Evolutionary conservation across 73 alveolate genomes (phyloP), one percentile per base, ranked within the genome.

Genomic region (Symbiodinium natans): DNA sequence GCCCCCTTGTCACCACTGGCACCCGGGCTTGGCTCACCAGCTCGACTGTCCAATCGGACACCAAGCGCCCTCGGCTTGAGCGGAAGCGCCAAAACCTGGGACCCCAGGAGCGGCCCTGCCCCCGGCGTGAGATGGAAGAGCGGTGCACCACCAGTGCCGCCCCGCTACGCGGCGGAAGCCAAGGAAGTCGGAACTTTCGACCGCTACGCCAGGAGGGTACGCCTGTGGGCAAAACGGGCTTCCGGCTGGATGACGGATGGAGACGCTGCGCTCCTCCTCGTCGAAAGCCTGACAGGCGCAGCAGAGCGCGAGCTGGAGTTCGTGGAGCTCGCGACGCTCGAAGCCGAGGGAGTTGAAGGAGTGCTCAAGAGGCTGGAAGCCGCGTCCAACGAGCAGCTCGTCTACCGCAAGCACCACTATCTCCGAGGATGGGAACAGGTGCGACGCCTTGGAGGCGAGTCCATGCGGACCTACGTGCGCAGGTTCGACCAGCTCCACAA

Each of bases 381-480:
- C 33, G 80, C 93, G 0, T 13, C 52, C 80, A 46, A 41, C 39
- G 80, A 84, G 75, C 34, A 41, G 80, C 43, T 46, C 41, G 80
- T 84, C 38, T 84, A 84, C 36, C 93, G 38, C 80, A 84, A 84
- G 63, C 25, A 74, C 9, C 25, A 31, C 31, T 84, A 29, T 80
- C 80, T 84, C 13, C 54, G 33, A 0, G 80, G 34, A 48, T 84
- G 46, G 34, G 93, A 84, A 5, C 8, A 1, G 2, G 0, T 84
- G 34, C n/a, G 93, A 10, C 25, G 93, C 27, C 13, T 5, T 1
- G 0, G 31, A 0, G 80, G 80, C 54, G 80, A 84, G 36, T 42
- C 93, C 39, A 46, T 84, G 93, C 38, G 80, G 39, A 0, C 80
- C 29, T 84, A 42, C 36, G 33, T 42, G 38, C 36, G 27, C 80